Conservation (phyloP, 805 yeast species). For the Jamesozyma lodderae region DNA sequence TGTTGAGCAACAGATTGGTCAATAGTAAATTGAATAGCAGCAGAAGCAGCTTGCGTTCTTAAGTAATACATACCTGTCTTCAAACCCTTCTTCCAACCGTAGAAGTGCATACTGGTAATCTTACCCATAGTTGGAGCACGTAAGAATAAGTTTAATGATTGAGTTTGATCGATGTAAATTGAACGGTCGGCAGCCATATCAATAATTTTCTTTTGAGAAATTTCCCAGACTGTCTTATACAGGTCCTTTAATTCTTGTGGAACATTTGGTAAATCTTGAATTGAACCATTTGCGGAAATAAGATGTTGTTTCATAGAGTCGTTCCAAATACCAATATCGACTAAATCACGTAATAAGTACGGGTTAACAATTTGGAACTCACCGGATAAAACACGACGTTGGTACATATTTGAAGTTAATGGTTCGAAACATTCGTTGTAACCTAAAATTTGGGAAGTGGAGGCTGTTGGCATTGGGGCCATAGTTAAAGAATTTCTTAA, state of each 20-base stretch:
- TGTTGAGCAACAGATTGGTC: constrained; percentile 44
- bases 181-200: constrained; percentile 81
- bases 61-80: constrained; percentile 96
- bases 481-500: constrained; percentile 77
- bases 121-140: constrained; percentile 89
- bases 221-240: constrained; percentile 95
- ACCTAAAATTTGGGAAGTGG: constrained; percentile 91
- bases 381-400: constrained; percentile 83
- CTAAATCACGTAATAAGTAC: constrained; percentile 70
- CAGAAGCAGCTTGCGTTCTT: constrained; percentile 93
- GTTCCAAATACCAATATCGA: constrained; percentile 74
- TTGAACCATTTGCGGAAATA: constrained; percentile 70
- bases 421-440: constrained; percentile 95
- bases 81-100: constrained; percentile 94
- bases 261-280: constrained; percentile 60
- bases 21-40: constrained; percentile 86
- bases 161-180: constrained; percentile 85
- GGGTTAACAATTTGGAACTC: constrained; percentile 87
- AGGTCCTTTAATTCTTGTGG: constrained; percentile 64
- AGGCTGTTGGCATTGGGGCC: constrained; percentile 97
- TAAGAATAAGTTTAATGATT: constrained; percentile 79
- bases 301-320: constrained; percentile 67
- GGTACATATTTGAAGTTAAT: constrained; percentile 80
- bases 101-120: constrained; percentile 91
- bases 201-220: constrained; percentile 71